Evolutionary conservation across 2,329 filamentous ascomycete genomes (phyloP).

Genomic region (Penicillium freii): DNA sequence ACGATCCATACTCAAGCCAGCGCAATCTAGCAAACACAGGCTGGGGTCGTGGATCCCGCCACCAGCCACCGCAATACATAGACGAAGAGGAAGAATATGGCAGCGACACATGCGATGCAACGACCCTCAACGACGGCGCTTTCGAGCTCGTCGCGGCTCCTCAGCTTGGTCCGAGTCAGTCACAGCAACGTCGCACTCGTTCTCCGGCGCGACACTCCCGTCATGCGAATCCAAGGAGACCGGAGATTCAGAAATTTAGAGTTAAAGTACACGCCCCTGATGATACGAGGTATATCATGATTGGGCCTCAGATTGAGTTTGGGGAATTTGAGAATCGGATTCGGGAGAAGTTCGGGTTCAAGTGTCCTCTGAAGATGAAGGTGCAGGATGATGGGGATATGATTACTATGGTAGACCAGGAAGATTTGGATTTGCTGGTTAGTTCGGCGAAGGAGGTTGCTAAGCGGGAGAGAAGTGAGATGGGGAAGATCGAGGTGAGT

Average conservation of each 20-base stretch:
- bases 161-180: slow-evolving; percentile 19
- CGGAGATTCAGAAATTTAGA: slow-evolving; percentile 73
- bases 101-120: slow-evolving; percentile 67
- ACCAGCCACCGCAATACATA: slow-evolving; percentile 61
- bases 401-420: slow-evolving; percentile 96
- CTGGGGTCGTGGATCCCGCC: slow-evolving; percentile 34
- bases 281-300: slow-evolving; percentile 91
- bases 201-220: slow-evolving; percentile 28
- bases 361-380: slow-evolving; percentile 67
- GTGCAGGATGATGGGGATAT: slow-evolving; percentile 90
- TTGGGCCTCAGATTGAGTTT: slow-evolving; percentile 70
- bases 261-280: slow-evolving; percentile 85
- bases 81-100: slow-evolving; percentile 77
- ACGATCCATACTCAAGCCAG: slow-evolving; percentile 68
- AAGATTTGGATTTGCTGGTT: slow-evolving; percentile 88
- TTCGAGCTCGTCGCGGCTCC: slow-evolving; percentile 73
- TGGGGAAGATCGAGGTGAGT: slow-evolving; percentile 93
- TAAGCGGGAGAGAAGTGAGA: slow-evolving; percentile 71
- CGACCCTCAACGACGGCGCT: slow-evolving; percentile 70
- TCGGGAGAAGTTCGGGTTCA: slow-evolving; percentile 78
- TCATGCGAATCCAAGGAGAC: slow-evolving; percentile 41
- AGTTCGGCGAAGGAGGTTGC: slow-evolving; percentile 66
- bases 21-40: slow-evolving; percentile 41
- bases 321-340: slow-evolving; percentile 75
- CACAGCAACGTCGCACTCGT: slow-evolving; percentile 33